Base-by-base conservation (phyloP, 495 filamentous ascomycete genomes). In the Penicillium lagena region DNA sequence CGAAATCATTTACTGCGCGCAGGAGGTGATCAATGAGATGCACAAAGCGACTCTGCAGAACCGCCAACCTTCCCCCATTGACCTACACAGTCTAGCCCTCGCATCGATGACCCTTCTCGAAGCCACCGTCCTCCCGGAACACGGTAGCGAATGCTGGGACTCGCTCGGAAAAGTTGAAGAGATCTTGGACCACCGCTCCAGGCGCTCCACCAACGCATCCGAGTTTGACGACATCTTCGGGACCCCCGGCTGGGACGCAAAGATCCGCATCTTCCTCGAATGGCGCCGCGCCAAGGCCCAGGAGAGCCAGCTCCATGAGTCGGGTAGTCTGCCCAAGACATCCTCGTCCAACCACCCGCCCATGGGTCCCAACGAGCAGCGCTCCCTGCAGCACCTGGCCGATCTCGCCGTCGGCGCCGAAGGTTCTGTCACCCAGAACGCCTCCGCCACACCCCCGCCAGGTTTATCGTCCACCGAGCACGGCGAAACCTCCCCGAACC, bases 61-160 rank as follows among this genome's bases (percentile, higher is more conserved):
- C 41, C 67, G 70, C 9, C 57, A 58, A 17, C 37, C 63, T 3
- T 68, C 67, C 9, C 86, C 87, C 0, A 71, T 94, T 40, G 87
- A 85, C 40, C 75, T 89, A 46, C 84, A 93, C 58, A 86, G 84
- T 45, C 66, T 78, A 28, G 73, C 73, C n/a, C 67, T 94, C n/a
- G 74, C 77, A 8, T 67, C 81, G 1, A 65, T 89, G 53, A 82
- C 80, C 22, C 75, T 94, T 7, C 61, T 82, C 22, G 81, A 89
- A 53, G 75, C 89, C 7, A 69, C 67, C 2, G 82, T 78, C 17
- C 54, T 77, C 14, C 67, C 71, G 4, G 68, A 75, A 35, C 49
- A 64, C 42, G 42, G 60, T 4, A 58, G 64, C 53, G 55, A 70
- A 44, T 64, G 72, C 55, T 65, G 73, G 75, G 60, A 70, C 11